Base-by-base conservation (phyloP, 2,329 filamentous ascomycete species). In the Juglanconis sp. region DNA sequence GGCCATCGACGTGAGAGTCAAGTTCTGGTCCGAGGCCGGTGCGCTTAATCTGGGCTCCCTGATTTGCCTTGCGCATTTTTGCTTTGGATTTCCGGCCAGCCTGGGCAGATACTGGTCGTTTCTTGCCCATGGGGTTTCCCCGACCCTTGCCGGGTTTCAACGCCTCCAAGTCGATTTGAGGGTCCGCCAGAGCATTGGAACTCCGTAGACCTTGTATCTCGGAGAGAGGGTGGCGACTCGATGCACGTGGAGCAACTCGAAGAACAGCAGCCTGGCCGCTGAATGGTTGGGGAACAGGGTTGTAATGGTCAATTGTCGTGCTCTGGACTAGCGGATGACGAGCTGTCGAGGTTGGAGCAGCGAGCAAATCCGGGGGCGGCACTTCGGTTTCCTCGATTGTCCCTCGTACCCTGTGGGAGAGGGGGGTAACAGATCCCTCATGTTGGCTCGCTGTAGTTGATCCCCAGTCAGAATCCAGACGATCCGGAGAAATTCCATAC, bases 51-150 rank as follows among this genome's bases (percentile, higher is more conserved):
- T 3, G 44, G 13, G 13, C 52, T n/a, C 11, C 15, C 30, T 49
- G 53, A 10, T 40, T n/a, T 6, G 53, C 17, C 31, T 48, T 56
- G 42, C 53, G 44, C 24, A 9, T 56, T 34, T 56, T 56, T 6
- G n/a, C 32, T 10, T 3, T 17, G 4, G 32, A 5, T 34, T 56
- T 31, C 9, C 15, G 53, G 15, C 34, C 17, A 38, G 17, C 53
- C 17, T 31, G 42, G 10, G 5, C n/a, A 49, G 53, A 36, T 10
- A 42, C 50, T 49, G 51, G 42, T 42, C 44, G 34, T 40, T 54
- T 49, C 13, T 17, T 40, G 7, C n/a, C 38, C 11, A 13, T 42
- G 10, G 11, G 38, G 11, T 13, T 30, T 24, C 4, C 35, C 13
- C 17, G 6, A 30, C 4, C 3, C n/a, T 11, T 13, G 6, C 17